Evolutionary conservation across 1,139 yeast genomes (phyloP).

Genomic region (Debaryomyces nepalensis): DNA sequence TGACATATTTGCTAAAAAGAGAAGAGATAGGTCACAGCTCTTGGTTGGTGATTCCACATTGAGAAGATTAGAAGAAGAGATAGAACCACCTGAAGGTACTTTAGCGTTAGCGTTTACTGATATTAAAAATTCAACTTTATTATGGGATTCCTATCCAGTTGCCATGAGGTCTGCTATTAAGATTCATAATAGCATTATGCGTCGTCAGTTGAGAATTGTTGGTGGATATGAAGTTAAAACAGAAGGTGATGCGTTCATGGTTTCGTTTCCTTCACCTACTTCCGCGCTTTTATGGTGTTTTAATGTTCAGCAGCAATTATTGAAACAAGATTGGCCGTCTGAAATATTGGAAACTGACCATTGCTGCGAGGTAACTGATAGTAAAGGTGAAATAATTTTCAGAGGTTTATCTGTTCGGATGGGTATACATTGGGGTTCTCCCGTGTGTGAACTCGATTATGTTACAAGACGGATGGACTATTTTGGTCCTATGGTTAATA

Average conservation of each 20-base stretch:
- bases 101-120: slow-evolving; percentile 96
- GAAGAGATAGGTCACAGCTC: slow-evolving; percentile 54
- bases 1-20: slow-evolving; percentile 52
- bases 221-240: slow-evolving; percentile 99
- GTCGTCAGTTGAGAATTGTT: slow-evolving; percentile 86
- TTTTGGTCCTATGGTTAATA: slow-evolving; percentile 97
- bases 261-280: slow-evolving; percentile 93
- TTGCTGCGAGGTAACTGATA: slow-evolving; percentile 82
- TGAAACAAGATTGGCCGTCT: slow-evolving; percentile 91
- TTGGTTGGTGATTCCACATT: slow-evolving; percentile 76
- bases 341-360: slow-evolving; percentile 86
- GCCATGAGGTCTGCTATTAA: slow-evolving; percentile 98
- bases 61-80: slow-evolving; percentile 87
- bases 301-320: slow-evolving; percentile 84
- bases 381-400: slow-evolving; percentile 63
- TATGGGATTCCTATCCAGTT: slow-evolving; percentile 92
- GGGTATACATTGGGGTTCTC: slow-evolving; percentile 99
- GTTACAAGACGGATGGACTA: slow-evolving; percentile 98
- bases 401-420: slow-evolving; percentile 93
- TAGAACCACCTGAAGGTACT: slow-evolving; percentile 93
- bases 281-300: slow-evolving; percentile 94
- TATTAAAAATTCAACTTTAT: slow-evolving; percentile 87
- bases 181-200: slow-evolving; percentile 91
- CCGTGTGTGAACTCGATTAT: slow-evolving; percentile 94
- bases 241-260: slow-evolving; percentile 99